Percentiles rank a stretch among this genome's conserved stretches.
phyloP scores from a whole-genome alignment of 306 rosid genomes.

The Lagenaria siceraria region DNA sequence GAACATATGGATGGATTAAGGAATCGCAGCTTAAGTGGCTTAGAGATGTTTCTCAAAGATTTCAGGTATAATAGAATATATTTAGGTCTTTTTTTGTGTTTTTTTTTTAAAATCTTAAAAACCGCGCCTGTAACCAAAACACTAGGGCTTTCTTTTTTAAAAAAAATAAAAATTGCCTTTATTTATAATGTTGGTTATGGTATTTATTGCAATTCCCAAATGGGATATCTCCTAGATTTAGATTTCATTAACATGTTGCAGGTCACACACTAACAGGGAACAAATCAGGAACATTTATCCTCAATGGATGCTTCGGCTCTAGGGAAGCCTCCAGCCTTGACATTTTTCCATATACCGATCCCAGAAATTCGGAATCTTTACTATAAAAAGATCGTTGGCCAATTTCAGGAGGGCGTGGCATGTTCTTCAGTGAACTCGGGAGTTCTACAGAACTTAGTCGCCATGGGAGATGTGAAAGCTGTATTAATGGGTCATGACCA shows the following conservation, averaged over 20 bases:
- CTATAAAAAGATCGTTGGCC: constrained; percentile 42
- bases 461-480: constrained; percentile 76
- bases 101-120: no score
- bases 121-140: background rate
- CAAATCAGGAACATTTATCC: constrained; percentile 16
- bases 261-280: constrained; percentile 66
- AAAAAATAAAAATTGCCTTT: background rate
- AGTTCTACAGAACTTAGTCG: constrained; percentile 45
- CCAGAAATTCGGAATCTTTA: constrained; percentile 61
- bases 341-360: constrained; percentile 81
- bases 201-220: constrained; percentile 17
- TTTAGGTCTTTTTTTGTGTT: no score
- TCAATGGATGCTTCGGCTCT: constrained; percentile 13
- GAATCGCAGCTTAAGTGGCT: constrained; percentile 87
- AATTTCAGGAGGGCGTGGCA: constrained; percentile 68
- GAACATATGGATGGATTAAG: constrained; percentile 78
- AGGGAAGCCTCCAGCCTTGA: constrained; percentile 34
- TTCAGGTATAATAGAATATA: constrained; percentile 34
- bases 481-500: constrained; percentile 95
- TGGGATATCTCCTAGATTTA: constrained; percentile 38
- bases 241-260: constrained; percentile 63
- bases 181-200: background rate
- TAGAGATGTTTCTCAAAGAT: constrained; percentile 35
- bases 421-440: constrained; percentile 70
- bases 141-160: background rate